Evolutionary conservation across 352 stramenopile species (phyloP).

Genomic region (Phytophthora macrochlamydospora): DNA sequence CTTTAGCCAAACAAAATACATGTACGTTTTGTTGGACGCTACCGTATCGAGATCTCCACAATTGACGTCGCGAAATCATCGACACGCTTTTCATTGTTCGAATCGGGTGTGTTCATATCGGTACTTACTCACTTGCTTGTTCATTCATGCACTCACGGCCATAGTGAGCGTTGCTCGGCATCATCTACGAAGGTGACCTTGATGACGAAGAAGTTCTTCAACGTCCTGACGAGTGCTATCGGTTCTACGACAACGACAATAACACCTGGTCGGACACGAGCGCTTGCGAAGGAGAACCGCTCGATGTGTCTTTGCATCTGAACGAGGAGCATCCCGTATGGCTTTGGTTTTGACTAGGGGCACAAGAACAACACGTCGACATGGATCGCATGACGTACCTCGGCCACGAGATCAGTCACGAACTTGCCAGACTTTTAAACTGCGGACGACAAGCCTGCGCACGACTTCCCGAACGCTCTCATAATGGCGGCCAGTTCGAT

Average conservation of each 20-base stretch:
- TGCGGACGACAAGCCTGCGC: background rate
- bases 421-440: constrained; percentile 1
- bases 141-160: no score
- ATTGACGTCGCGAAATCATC: no score
- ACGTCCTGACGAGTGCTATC: constrained; percentile 31
- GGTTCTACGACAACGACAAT: constrained; percentile 25
- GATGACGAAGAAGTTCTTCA: constrained; percentile 1
- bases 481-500: background rate
- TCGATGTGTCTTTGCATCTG: constrained; percentile 33
- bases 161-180: no score
- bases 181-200: no score
- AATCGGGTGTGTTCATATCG: no score
- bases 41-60: no score
- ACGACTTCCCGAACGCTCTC: background rate
- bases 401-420: constrained; percentile 36
- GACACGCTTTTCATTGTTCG: no score
- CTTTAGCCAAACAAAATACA: no score
- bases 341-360: constrained; percentile 14
- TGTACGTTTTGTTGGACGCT: no score
- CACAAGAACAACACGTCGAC: constrained; percentile 19
- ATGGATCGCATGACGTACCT: constrained; percentile 18
- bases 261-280: constrained; percentile 23
- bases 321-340: constrained; percentile 16
- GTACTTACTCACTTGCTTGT: no score
- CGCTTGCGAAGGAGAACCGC: constrained; percentile 26